These are phyloP conservation scores for Lichtheimia hyalospora DNA, from an alignment of 371 early-diverging fungal species.

Conservation along the genomic window DNA sequence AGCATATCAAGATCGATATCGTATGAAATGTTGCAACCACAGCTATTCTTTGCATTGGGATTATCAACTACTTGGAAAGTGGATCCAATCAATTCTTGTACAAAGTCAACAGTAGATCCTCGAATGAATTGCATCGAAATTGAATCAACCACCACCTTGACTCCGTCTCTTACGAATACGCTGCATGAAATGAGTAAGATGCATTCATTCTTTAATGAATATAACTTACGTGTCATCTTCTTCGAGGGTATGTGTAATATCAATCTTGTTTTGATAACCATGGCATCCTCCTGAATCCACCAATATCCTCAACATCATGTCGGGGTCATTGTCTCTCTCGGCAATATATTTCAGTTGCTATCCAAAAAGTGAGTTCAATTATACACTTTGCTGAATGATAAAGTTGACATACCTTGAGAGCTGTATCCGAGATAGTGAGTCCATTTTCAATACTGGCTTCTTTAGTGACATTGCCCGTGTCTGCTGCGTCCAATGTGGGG, in stretches of 20 bases:
- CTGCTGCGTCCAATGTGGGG: not conserved
- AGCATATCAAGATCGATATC: constrained; percentile 55
- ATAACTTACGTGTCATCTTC: constrained; percentile 73
- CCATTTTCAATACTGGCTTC: constrained; percentile 32
- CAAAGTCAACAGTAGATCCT: constrained; percentile 88
- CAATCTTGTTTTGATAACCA: constrained; percentile 92
- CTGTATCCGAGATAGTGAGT: constrained; percentile 37
- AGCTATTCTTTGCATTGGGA: constrained; percentile 89
- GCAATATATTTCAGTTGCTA: constrained; percentile 73
- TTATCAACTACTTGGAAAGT: constrained; percentile 89
- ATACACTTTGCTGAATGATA: not conserved
- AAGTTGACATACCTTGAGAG: constrained; percentile 33
- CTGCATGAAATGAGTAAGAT: constrained; percentile 34
- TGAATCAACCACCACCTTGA: constrained; percentile 78
- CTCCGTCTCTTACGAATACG: constrained; percentile 82
- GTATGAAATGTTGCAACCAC: constrained; percentile 83
- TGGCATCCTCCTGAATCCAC: constrained; percentile 97
- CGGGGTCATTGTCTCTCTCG: constrained; percentile 52
- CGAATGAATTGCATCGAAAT: constrained; percentile 83
- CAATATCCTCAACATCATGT: constrained; percentile 71
- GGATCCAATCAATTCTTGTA: constrained; percentile 91
- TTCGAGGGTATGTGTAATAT: constrained; percentile 69
- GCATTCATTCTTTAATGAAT: not conserved
- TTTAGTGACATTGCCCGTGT: constrained; percentile 9
- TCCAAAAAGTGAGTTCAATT: not conserved